Evolutionary conservation across 768 basidiomycete species (phyloP).

Genomic region (Suillus variegatus): DNA sequence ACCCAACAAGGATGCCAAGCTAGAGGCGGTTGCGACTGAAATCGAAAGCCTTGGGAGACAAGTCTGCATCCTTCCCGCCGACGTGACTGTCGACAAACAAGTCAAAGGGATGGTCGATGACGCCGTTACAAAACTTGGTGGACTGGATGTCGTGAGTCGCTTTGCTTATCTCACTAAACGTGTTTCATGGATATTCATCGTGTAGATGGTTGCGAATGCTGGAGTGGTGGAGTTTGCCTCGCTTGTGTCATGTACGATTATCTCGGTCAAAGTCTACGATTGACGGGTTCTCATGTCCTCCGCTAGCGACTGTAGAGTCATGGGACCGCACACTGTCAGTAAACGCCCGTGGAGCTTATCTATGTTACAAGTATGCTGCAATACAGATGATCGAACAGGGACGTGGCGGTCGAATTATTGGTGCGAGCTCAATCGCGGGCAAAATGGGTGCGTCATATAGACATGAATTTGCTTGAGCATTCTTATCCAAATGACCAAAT

Average conservation of each 20-base stretch:
- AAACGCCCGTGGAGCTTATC: slow-evolving; percentile 59
- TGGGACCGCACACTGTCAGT: slow-evolving; percentile 47
- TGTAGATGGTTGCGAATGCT: slow-evolving; percentile 30
- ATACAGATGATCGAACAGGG: slow-evolving; percentile 59
- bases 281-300: background rate
- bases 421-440: slow-evolving; percentile 29
- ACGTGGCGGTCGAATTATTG: slow-evolving; percentile 55
- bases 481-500: background rate
- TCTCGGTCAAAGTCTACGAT: background rate
- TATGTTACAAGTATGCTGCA: slow-evolving; percentile 67
- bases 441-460: slow-evolving; percentile 11
- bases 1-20: slow-evolving; percentile 8
- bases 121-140: slow-evolving; percentile 12
- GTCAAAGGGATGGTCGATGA: slow-evolving; percentile 18
- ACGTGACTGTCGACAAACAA: slow-evolving; percentile 9
- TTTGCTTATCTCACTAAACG: background rate
- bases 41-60: background rate
- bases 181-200: background rate
- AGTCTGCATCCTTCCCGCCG: background rate
- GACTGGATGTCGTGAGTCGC: slow-evolving; percentile 16
- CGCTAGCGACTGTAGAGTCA: slow-evolving; percentile 34
- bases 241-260: slow-evolving; percentile 15
- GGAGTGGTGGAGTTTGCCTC: slow-evolving; percentile 11
- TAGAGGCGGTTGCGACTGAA: slow-evolving; percentile 5
- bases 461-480: background rate